These are phyloP conservation scores for Yamadazyma insecticola DNA, from an alignment of 805 yeast genomes.

Conservation along the genomic window DNA sequence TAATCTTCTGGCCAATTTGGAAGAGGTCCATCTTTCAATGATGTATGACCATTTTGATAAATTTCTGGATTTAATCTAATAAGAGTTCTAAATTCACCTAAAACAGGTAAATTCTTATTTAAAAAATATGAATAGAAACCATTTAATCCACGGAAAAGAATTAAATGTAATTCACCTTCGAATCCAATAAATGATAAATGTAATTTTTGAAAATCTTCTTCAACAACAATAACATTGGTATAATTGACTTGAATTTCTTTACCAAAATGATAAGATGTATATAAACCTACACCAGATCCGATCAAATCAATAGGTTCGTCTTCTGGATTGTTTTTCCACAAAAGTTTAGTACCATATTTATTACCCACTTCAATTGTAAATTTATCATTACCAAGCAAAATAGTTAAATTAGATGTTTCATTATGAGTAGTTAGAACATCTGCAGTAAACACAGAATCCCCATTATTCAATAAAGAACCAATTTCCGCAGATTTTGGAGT, in stretches of 20 bases:
- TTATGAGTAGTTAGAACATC: constrained; percentile 1
- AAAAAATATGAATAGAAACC: constrained; percentile 8
- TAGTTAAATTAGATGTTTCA: constrained; percentile 2
- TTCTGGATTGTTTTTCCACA: constrained; percentile 5
- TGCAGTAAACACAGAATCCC: constrained; percentile 1
- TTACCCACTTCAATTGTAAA: constrained; percentile 8
- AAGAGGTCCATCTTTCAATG: constrained; percentile 6
- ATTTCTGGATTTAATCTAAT: constrained; percentile 8
- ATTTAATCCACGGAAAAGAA: constrained; percentile 7
- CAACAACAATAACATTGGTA: constrained; percentile 4
- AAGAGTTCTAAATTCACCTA: constrained; percentile 7
- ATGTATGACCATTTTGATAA: constrained; percentile 7
- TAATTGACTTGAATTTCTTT: constrained; percentile 4
- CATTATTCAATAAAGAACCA: no score
- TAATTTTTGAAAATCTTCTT: constrained; percentile 1
- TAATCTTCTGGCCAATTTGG: constrained; percentile 8
- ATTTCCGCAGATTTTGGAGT: no score
- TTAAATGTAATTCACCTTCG: constrained; percentile 8
- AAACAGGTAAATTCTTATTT: constrained; percentile 4
- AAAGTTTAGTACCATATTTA: constrained; percentile 6
- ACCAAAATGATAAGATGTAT: constrained; percentile 4
- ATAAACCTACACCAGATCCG: constrained; percentile 6
- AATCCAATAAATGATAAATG: constrained; percentile 5
- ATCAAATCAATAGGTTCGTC: constrained; percentile 8
- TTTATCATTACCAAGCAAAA: constrained; percentile 7